Conservation (phyloP, 1,284 basidiomycete genomes). For the Termitomyces sp. region DNA sequence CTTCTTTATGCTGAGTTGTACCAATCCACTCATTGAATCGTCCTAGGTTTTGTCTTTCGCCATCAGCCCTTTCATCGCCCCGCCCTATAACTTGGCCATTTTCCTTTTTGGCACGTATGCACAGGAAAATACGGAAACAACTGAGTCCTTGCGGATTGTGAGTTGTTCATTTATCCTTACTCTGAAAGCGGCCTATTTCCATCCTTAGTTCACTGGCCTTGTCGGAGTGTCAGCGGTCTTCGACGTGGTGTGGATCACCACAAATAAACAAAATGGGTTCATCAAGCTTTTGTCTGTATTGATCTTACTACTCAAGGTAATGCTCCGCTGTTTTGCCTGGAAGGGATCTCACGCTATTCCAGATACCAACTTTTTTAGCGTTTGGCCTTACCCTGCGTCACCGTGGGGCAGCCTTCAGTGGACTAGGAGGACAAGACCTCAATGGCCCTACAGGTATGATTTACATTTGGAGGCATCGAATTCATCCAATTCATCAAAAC, state of each 20-base stretch:
- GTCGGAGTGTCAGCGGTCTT: conserved; percentile 55
- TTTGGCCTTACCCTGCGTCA: conserved; percentile 55
- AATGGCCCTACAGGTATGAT: conserved; percentile 58
- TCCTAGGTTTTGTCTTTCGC: conserved; percentile 53
- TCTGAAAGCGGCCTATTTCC: neutral
- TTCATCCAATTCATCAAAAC: conserved; percentile 1
- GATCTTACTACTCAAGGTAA: conserved; percentile 64
- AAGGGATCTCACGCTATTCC: neutral
- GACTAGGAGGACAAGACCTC: conserved; percentile 50
- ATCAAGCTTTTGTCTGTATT: conserved; percentile 52
- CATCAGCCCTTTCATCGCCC: conserved; percentile 52
- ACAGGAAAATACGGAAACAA: conserved; percentile 60
- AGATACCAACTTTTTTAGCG: conserved; percentile 59
- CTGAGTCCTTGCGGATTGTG: conserved; percentile 61
- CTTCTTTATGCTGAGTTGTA: conserved; percentile 15
- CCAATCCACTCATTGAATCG: neutral
- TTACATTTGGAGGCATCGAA: conserved; percentile 1
- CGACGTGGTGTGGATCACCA: conserved; percentile 68
- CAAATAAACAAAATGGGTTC: conserved; percentile 49
- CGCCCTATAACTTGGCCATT: conserved; percentile 66
- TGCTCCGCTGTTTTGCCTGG: conserved; percentile 7
- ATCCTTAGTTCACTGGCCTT: conserved; percentile 57
- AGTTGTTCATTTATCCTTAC: neutral
- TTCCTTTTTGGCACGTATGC: conserved; percentile 71
- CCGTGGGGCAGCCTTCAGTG: conserved; percentile 56